Percentiles rank a stretch among this genome's conserved stretches.
phyloP scores from a whole-genome alignment of 2,329 filamentous ascomycete species.

The Geosmithia morbida region DNA sequence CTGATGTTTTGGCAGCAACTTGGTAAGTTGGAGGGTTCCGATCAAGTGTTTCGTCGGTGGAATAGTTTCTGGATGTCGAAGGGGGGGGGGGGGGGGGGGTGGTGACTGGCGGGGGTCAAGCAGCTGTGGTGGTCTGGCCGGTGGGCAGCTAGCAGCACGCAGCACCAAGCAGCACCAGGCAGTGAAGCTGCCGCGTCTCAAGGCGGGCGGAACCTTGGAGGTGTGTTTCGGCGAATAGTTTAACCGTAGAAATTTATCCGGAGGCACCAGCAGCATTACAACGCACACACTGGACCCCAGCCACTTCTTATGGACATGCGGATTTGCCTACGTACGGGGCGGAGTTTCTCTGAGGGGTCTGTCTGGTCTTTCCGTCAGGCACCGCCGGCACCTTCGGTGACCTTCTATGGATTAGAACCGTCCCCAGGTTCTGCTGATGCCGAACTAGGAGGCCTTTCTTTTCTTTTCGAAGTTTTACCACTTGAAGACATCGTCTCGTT shows the following conservation, averaged over 20 bases:
- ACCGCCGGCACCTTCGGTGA: background rate
- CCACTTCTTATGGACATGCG: background rate
- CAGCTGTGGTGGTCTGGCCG: conserved; percentile 18
- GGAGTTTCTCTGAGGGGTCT: background rate
- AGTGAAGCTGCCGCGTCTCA: conserved; percentile 3
- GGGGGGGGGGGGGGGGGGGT: conserved; percentile 1
- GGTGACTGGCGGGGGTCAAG: conserved; percentile 5
- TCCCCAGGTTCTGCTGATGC: too few species aligned
- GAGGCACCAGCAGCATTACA: background rate
- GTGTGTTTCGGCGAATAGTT: background rate
- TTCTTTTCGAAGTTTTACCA: background rate
- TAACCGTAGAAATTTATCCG: background rate
- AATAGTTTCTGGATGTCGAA: conserved; percentile 4
- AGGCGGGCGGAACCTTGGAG: background rate
- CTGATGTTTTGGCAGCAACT: conserved; percentile 9
- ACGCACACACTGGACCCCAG: background rate
- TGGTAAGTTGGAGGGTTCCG: background rate
- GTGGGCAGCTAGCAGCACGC: conserved; percentile 1
- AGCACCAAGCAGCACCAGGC: background rate
- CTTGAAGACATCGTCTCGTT: background rate
- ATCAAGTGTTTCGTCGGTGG: background rate
- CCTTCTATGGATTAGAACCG: too few species aligned
- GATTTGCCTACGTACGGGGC: background rate
- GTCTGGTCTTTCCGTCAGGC: background rate
- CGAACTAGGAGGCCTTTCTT: background rate